Percentiles rank a stretch among this genome's conserved stretches.
Evolutionary conservation across 2,329 filamentous ascomycete genomes (phyloP).

Genomic region (Onygenales sp.): DNA sequence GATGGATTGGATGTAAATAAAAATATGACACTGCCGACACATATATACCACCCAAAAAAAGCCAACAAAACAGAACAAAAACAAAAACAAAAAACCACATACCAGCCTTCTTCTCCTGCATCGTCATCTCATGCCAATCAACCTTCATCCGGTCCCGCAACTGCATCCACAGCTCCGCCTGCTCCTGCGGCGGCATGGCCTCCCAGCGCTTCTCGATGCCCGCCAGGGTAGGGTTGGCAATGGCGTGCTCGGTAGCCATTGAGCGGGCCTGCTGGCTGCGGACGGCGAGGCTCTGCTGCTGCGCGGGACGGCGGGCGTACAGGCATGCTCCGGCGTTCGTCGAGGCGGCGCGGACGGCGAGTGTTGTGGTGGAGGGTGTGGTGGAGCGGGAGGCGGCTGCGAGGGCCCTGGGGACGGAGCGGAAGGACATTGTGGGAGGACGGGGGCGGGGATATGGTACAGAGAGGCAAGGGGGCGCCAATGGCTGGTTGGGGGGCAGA

Average conservation of each 20-base stretch:
- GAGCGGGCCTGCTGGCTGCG: slow-evolving; percentile 39
- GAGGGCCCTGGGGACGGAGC: slow-evolving; percentile 36
- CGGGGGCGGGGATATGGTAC: slow-evolving; percentile 14
- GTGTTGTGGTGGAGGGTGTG: slow-evolving; percentile 9
- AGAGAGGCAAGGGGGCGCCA: slow-evolving; percentile 9
- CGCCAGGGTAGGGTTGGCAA: slow-evolving; percentile 93
- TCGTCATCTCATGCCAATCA: slow-evolving; percentile 88
- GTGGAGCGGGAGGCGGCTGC: slow-evolving; percentile 23
- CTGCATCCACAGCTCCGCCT: slow-evolving; percentile 98
- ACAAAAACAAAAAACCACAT: slow-evolving; percentile 38
- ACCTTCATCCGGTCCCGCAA: slow-evolving; percentile 98
- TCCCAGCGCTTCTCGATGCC: slow-evolving; percentile 99
- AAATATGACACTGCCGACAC: background rate
- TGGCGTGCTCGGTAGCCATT: slow-evolving; percentile 63
- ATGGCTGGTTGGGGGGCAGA: background rate
- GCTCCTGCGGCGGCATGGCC: slow-evolving; percentile 93
- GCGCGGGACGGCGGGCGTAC: slow-evolving; percentile 26
- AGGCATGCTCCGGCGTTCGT: slow-evolving; percentile 25
- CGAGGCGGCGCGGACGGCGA: slow-evolving; percentile 26
- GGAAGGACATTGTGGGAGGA: slow-evolving; percentile 37
- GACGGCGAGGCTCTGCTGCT: background rate
- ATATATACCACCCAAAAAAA: too few species aligned
- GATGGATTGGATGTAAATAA: background rate
- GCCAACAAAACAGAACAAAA: background rate
- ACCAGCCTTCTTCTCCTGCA: slow-evolving; percentile 99